Evolutionary conservation across 2,329 filamentous ascomycete genomes (phyloP), one percentile per base, ranked within the genome.

Genomic region (Beauveria asiatica): DNA sequence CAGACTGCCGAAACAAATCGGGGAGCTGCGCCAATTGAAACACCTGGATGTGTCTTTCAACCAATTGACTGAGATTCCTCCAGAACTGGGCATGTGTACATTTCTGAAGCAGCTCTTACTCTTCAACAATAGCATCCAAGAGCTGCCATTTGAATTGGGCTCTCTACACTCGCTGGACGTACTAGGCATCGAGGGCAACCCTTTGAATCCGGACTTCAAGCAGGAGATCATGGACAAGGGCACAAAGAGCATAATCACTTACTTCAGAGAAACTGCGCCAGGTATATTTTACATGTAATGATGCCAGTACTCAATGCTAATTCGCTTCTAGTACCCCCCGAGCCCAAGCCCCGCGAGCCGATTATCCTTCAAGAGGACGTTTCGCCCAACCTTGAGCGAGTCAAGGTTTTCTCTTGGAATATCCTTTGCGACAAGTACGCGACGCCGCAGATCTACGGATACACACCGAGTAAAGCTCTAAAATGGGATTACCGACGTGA

Each of bases 31-130:
- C 64, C 87, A 89, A 64, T 77, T 99, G 53, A 88, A 85, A 41
- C 83, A 92, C 68, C 82, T 99, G 53, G 93, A 99, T 73, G 81
- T 92, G 3, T 97, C 94, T 0, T 86, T 88, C 75, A 99, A 99
- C 73, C 84, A 93, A 63, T 80, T 99, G 62, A 82, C 82, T 9
- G 85, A 89, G 64, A 78, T 99, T 4, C 94, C 94, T 1, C 83
- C 89, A 23, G 93, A 99, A 76, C 85, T 99, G 62, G 94, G 94
- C 70, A 99, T 97, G 93, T 90, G 96, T 68, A 94, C 92, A 30
- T 94, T 92, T 66, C 79, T 99, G 59, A 92, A 90, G 74, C 86
- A 89, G 65, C 80, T 99, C 5, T 78, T 92, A 30, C 79, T 97
- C 2, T 97, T 96, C 72, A 92, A 96, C 76, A 99, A 99, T 73